Percentiles rank a stretch among this genome's conserved stretches.
phyloP scores from a whole-genome alignment of 192 early-diverging fungal species.

The Coemansia sp. region DNA sequence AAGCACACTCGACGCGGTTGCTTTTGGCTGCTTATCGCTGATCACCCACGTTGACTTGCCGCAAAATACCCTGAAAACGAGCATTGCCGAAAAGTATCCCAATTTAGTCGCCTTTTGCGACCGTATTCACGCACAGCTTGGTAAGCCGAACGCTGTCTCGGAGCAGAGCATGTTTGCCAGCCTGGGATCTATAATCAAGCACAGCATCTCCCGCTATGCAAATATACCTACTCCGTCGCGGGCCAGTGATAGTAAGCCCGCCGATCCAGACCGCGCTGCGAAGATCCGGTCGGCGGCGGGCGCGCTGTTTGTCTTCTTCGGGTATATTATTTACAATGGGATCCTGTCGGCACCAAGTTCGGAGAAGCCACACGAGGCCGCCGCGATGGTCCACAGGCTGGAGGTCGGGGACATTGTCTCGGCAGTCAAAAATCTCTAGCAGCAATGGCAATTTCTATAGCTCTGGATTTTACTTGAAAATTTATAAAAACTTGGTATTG shows the following conservation, averaged over 20 bases:
- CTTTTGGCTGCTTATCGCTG: constrained; percentile 80
- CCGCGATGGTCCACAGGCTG: background rate
- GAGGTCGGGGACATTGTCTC: background rate
- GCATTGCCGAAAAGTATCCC: constrained; percentile 16
- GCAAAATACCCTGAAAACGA: constrained; percentile 32
- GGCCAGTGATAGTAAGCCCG: background rate
- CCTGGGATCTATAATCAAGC: constrained; percentile 15
- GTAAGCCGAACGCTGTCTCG: constrained; percentile 9
- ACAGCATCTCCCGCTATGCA: constrained; percentile 6
- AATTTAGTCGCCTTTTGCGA: constrained; percentile 35
- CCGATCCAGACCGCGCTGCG: constrained; percentile 13
- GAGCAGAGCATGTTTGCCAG: constrained; percentile 20
- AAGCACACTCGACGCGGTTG: constrained; percentile 75
- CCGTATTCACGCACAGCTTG: constrained; percentile 29
- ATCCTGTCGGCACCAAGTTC: constrained; percentile 14
- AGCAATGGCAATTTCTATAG: too few species aligned
- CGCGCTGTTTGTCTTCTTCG: constrained; percentile 32
- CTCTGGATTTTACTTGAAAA: too few species aligned
- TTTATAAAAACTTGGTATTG: too few species aligned
- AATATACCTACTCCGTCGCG: background rate
- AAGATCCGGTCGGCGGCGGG: constrained; percentile 20
- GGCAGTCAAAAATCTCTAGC: background rate
- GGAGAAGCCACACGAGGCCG: background rate
- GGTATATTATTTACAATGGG: constrained; percentile 40
- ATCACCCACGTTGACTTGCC: constrained; percentile 74